Base-by-base conservation (phyloP, 2,329 filamentous ascomycete genomes). In the Phaeophleospora eucalypticola region DNA sequence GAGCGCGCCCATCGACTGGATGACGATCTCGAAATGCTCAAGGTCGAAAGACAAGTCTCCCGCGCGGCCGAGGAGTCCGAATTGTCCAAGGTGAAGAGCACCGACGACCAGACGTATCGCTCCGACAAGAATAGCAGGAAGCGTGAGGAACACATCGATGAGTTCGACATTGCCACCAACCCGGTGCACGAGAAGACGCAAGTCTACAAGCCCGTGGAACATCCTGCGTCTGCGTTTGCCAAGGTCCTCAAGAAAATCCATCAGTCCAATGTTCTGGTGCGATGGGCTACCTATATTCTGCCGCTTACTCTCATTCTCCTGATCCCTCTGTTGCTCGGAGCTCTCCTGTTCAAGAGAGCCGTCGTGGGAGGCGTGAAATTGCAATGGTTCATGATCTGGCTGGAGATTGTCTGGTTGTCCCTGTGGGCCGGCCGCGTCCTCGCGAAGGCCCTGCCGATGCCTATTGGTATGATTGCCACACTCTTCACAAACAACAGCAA, bases 321-420 rank as follows among this genome's bases (percentile, higher is more conserved):
- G 33, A 80, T 87, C 38, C 86, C 86, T 0, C 66, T 87, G 34
- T 69, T 89, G 4, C 66, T 89, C 17, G 85, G 84, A 4, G 77
- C 75, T 1, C 67, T 86, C 15, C 53, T 78, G 1, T 85, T 77
- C 52, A 17, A 37, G 8, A 16, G n/a, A 1, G 58, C 58, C 1
- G 81, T 79, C 10, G 78, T 85, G 2, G 89, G 89, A 1, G 88
- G 85, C 16, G 89, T 95, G 0, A 63, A 81, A 52, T 72, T 96
- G 36, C 72, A 89, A 49, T 97, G 91, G 91, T 96, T 97, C 63
- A 87, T 87, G 21, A 89, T 96, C 52, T 97, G 91, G 91, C 77
- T 96, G 15, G 87, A 95, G 67, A 88, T 95, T 35, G 78, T 96
- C 19, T 97, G 91, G 91, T 76, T 91, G 53, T 89, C 89, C 0